A percentile compares a stretch with the other conserved stretches of the same genome.
phyloP scores from a whole-genome alignment of 495 filamentous ascomycete species.

The Neurospora pannonica region DNA sequence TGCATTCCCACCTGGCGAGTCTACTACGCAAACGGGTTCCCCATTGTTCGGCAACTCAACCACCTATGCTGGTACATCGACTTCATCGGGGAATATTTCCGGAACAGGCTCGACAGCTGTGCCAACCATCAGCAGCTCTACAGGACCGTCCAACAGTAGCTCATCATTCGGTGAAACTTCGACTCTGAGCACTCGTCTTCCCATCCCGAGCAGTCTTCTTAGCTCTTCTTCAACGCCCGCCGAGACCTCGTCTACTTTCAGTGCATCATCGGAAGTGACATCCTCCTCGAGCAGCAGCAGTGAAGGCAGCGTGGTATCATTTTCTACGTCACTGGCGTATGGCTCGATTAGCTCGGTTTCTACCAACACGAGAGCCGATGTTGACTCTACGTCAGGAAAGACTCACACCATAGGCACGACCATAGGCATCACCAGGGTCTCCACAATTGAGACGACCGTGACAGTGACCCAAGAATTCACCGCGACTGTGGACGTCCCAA shows the following conservation, averaged over 20 bases:
- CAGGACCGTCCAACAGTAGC: background rate
- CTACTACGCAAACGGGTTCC: background rate
- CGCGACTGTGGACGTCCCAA: background rate
- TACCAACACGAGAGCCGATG: background rate
- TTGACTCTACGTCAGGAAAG: background rate
- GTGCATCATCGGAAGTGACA: background rate
- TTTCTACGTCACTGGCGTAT: background rate
- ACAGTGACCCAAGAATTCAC: background rate
- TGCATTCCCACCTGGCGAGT: background rate
- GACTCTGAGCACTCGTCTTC: background rate
- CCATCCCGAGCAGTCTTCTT: background rate
- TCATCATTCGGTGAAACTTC: background rate
- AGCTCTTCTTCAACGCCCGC: background rate
- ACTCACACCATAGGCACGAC: background rate
- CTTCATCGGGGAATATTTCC: background rate
- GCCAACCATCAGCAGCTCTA: background rate
- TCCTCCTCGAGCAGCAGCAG: background rate
- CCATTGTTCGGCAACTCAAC: background rate
- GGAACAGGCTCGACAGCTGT: background rate
- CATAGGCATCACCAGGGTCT: background rate
- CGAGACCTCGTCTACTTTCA: background rate
- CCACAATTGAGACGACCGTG: background rate
- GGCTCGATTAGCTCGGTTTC: background rate
- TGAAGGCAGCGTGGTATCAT: background rate
- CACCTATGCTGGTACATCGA: background rate